Conservation (phyloP, 257 asterid genomes). For the Solanum gandarillasii region DNA sequence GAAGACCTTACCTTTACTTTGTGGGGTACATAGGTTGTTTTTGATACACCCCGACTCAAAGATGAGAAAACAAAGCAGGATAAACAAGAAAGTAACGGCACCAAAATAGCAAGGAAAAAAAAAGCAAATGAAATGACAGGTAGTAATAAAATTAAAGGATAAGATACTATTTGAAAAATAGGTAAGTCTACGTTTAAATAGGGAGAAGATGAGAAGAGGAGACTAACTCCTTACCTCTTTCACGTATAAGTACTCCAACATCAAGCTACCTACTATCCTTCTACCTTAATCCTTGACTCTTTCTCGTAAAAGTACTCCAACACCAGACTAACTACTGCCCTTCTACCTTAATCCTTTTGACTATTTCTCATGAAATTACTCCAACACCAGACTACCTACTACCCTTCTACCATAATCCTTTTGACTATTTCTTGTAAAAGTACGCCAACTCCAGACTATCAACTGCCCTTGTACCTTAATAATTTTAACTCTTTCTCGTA, state of each 20-base stretch:
- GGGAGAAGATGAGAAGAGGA: neutral
- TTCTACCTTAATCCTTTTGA: too few species aligned
- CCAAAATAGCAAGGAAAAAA: neutral
- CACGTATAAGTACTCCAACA: too few species aligned
- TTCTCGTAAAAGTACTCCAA: too few species aligned
- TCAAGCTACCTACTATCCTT: too few species aligned
- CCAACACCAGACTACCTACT: neutral
- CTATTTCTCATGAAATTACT: too few species aligned
- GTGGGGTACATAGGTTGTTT: too few species aligned
- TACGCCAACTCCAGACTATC: too few species aligned
- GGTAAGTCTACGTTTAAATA: neutral
- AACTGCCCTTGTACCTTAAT: too few species aligned
- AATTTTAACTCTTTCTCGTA: too few species aligned
- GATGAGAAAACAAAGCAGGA: slow-evolving; percentile 40
- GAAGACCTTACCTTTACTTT: neutral
- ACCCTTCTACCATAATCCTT: neutral
- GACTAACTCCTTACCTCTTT: neutral
- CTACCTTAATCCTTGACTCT: too few species aligned
- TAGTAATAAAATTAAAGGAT: neutral
- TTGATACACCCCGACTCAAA: neutral
- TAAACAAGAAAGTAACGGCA: neutral
- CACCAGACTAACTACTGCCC: too few species aligned
- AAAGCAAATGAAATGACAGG: neutral
- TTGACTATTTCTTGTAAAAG: neutral
- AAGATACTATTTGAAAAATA: neutral